These are phyloP conservation scores for Endotrypanum monterogeii DNA, from an alignment of 208 protist genomes.

Conservation along the genomic window DNA sequence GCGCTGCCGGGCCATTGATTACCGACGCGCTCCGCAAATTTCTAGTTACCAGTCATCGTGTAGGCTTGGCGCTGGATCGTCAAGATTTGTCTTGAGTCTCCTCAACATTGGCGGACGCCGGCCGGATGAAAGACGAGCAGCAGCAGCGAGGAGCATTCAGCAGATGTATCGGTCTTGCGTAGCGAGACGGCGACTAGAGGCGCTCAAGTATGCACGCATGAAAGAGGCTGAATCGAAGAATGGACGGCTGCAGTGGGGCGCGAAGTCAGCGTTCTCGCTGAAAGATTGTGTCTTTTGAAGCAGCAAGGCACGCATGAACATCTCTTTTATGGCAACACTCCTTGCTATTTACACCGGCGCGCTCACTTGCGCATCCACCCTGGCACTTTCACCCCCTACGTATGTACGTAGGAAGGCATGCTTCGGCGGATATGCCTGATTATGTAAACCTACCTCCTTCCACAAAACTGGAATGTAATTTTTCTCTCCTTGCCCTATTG, in stretches of 20 bases:
- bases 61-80: not conserved
- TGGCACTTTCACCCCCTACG: not conserved
- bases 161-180: slow-evolving; percentile 24
- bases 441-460: not conserved
- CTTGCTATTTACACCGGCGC: not conserved
- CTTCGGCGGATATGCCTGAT: not conserved
- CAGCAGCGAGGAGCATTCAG: slow-evolving; percentile 27
- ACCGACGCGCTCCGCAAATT: not conserved
- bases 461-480: not conserved
- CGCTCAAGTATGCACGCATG: slow-evolving; percentile 20
- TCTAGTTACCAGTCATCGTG: not conserved
- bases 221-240: not conserved
- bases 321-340: not conserved
- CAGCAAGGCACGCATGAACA: not conserved
- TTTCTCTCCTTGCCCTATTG: not conserved
- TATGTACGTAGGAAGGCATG: not conserved
- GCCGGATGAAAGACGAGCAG: not conserved
- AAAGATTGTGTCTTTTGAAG: slow-evolving; percentile 31
- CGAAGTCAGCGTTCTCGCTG: slow-evolving; percentile 11
- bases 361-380: not conserved
- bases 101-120: not conserved
- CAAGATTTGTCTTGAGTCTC: not conserved
- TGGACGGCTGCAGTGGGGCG: not conserved
- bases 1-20: slow-evolving; percentile 9
- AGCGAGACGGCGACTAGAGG: slow-evolving; percentile 23